A percentile compares a stretch with the other conserved stretches of the same genome.
Evolutionary conservation across 768 basidiomycete genomes (phyloP).

Genomic region (Baorangia bicolor): DNA sequence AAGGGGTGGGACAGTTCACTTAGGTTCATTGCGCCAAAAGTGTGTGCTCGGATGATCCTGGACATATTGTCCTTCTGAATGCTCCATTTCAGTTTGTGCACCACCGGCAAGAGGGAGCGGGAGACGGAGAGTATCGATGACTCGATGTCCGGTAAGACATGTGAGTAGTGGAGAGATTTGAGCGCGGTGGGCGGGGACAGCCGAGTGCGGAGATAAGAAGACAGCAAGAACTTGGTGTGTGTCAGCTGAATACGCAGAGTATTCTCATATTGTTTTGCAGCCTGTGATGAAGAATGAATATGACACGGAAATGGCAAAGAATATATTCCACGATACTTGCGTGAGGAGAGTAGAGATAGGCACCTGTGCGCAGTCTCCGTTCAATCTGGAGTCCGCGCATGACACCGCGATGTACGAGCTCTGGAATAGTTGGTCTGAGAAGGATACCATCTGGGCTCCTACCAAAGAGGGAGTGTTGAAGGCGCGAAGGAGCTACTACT

Average conservation of each 20-base stretch:
- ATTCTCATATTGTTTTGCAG: constrained; percentile 65
- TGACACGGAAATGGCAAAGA: background rate
- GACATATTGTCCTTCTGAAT: constrained; percentile 63
- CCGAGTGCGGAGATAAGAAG: constrained; percentile 53
- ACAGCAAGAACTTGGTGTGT: constrained; percentile 51
- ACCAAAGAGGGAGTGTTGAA: constrained; percentile 65
- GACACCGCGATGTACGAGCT: constrained; percentile 68
- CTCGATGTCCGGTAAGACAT: constrained; percentile 64
- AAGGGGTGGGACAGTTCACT: constrained; percentile 24
- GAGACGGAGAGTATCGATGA: constrained; percentile 56
- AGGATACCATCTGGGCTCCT: constrained; percentile 52
- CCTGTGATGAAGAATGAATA: constrained; percentile 39
- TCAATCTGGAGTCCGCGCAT: constrained; percentile 68
- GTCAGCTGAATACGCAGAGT: constrained; percentile 52
- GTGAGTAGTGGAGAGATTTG: constrained; percentile 45
- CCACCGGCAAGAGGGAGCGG: constrained; percentile 58
- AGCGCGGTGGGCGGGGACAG: constrained; percentile 38
- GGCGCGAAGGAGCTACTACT: constrained; percentile 64
- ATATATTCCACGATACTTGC: constrained; percentile 35
- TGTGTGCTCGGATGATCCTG: constrained; percentile 48
- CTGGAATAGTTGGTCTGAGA: constrained; percentile 62
- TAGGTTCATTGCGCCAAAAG: constrained; percentile 31
- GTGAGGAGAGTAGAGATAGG: constrained; percentile 60
- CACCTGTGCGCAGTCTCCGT: constrained; percentile 62
- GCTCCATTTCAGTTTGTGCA: constrained; percentile 72